phyloP scores from a whole-genome alignment of 192 early-diverging fungal species.

The Coemansia sp. region DNA sequence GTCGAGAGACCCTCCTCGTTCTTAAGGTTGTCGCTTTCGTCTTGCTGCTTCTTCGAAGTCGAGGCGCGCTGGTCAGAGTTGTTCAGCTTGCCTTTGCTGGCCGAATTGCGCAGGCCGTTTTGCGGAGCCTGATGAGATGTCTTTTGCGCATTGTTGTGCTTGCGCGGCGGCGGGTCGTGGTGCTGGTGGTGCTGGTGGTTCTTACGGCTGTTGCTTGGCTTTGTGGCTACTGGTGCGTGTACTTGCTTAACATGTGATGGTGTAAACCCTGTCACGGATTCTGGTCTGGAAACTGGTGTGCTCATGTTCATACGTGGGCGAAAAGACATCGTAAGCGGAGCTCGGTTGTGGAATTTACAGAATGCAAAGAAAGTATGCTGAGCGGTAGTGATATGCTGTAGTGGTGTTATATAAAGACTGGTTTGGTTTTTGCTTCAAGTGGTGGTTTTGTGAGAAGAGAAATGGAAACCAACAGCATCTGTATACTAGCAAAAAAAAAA shows the following conservation, averaged over 20 bases:
- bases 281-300: slow-evolving; percentile 10
- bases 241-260: neutral
- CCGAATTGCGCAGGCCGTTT: neutral
- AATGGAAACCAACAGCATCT: slow-evolving; percentile 7
- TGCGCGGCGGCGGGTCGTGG: neutral
- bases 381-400: neutral
- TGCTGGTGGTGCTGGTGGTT: slow-evolving; percentile 1
- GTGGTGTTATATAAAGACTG: neutral
- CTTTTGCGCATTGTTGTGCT: neutral
- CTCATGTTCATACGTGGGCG: slow-evolving; percentile 8
- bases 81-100: slow-evolving; percentile 31
- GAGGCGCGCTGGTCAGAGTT: slow-evolving; percentile 33
- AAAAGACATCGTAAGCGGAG: neutral
- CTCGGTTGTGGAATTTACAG: slow-evolving; percentile 1
- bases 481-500: neutral
- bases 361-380: slow-evolving; percentile 5
- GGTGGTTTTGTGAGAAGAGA: slow-evolving; percentile 14
- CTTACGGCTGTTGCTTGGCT: slow-evolving; percentile 8
- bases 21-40: neutral
- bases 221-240: slow-evolving; percentile 9
- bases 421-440: slow-evolving; percentile 9
- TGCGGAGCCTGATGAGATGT: neutral
- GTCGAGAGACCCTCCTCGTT: neutral
- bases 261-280: slow-evolving; percentile 9
- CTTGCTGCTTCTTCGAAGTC: neutral